Evolutionary conservation across 352 stramenopile species (phyloP), one percentile per base, ranked within the genome.

Genomic region (Globisporangium camurandrum): DNA sequence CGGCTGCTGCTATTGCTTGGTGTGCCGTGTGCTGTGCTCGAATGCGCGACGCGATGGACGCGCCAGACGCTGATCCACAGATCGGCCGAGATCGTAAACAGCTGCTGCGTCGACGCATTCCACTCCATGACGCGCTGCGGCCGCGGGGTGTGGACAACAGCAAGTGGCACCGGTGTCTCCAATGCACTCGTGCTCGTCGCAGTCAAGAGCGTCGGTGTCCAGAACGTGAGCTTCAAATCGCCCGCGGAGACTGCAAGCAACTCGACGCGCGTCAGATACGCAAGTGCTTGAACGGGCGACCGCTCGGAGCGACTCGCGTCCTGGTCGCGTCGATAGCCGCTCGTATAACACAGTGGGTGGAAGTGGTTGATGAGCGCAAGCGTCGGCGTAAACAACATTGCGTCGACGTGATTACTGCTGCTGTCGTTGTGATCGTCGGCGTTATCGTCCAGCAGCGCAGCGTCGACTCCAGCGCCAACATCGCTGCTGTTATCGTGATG

Each of bases 221-320:
- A 91, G 48, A 91, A 88, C 24, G 76, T 88, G 48, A 91, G 66
- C 46, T 88, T 91, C 16, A 91, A 53, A 38, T 91, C 79, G 0
- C 76, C 79, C 8, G 66, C 79, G 1, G 79, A 88, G 9, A 88
- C 69, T n/a, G 65, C 76, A 8, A 91, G 56, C 11, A 91, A 36
- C 42, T 91, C 76, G 4, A 84, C 46, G 0, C 49, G 52, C 16
- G 54, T 66, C n/a, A 91, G 46, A 51, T 84, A 86, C 54, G 86
- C 87, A 11, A 91, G 46, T 10, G 62, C 75, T 54, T 91, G 79
- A 2, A 91, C 79, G 2, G 79, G 79, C 17, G 76, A 88, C 9
- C 75, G 70, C 58, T 91, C 79, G 7, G 76, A 88, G 3, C 79
- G 70, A 17, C 88, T 63, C 31, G 85, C 75, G 48, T 91, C 79